These are phyloP conservation scores for Persicaria maculosa DNA, from an alignment of 148 eudicot species.

Conservation along the genomic window DNA sequence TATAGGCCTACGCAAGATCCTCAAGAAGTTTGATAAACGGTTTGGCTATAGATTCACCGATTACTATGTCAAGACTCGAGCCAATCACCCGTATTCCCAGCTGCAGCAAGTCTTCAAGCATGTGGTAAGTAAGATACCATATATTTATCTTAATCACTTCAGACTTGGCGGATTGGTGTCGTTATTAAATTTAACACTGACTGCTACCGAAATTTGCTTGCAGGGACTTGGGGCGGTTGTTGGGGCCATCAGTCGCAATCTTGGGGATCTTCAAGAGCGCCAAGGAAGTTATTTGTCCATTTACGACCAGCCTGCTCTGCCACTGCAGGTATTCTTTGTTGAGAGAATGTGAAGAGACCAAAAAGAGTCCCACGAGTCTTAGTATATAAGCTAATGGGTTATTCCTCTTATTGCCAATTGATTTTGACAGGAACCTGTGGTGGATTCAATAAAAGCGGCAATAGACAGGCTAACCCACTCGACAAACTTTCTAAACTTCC, in stretches of 20 bases:
- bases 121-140: conserved; percentile 36
- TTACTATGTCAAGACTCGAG: conserved; percentile 71
- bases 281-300: conserved; percentile 86
- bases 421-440: conserved; percentile 51
- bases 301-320: conserved; percentile 69
- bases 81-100: conserved; percentile 75
- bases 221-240: conserved; percentile 97
- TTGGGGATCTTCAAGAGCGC: conserved; percentile 71
- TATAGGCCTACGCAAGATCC: conserved; percentile 67
- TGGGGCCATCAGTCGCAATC: conserved; percentile 89
- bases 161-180: neutral
- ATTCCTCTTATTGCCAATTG: too few species aligned
- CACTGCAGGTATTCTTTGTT: conserved; percentile 45
- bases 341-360: neutral
- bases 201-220: neutral
- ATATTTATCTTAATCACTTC: neutral
- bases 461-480: conserved; percentile 46
- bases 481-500: conserved; percentile 42
- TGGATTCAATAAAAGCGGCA: conserved; percentile 44
- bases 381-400: too few species aligned
- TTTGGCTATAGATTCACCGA: conserved; percentile 59
- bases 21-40: conserved; percentile 71
- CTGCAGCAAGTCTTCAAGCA: conserved; percentile 79
- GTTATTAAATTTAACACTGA: neutral
- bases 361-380: too few species aligned